These are phyloP conservation scores for Fraxinus sp. DNA, from an alignment of 305 asterid genomes.

Conservation along the genomic window DNA sequence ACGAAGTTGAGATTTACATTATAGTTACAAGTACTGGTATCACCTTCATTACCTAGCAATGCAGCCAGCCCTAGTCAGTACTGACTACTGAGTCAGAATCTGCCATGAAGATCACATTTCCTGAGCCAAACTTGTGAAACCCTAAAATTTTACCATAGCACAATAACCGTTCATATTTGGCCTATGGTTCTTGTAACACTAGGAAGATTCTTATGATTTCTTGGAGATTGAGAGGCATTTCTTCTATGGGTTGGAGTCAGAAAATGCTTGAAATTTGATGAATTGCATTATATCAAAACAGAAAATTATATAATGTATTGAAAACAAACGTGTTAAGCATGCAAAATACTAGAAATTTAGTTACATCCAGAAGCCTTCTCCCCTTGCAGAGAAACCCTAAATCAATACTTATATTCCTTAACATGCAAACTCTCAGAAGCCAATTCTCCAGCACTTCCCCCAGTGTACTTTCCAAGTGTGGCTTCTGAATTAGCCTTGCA, in stretches of 20 bases:
- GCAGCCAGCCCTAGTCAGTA: neutral
- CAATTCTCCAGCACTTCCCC: slow-evolving; percentile 55
- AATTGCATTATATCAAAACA: neutral
- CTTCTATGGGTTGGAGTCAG: neutral
- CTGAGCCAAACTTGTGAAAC: neutral
- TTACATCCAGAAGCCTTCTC: neutral
- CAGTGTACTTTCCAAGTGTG: slow-evolving; percentile 57
- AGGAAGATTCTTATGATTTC: neutral
- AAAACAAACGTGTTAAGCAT: neutral
- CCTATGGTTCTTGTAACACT: neutral
- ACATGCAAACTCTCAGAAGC: slow-evolving; percentile 64
- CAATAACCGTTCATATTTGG: neutral
- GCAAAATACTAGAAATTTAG: neutral
- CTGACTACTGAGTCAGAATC: neutral
- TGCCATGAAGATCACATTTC: neutral
- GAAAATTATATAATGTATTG: neutral
- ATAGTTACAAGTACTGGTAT: neutral
- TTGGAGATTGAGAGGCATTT: neutral
- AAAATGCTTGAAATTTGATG: neutral
- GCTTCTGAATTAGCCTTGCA: slow-evolving; percentile 83
- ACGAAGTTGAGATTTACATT: neutral
- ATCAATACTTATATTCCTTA: slow-evolving; percentile 55
- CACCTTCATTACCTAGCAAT: neutral
- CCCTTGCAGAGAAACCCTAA: neutral
- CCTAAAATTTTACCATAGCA: neutral